A percentile compares a stretch with the other conserved stretches of the same genome.
These are phyloP conservation scores for Phytophthora agathidicida DNA, from an alignment of 352 stramenopile genomes.

Conservation along the genomic window DNA sequence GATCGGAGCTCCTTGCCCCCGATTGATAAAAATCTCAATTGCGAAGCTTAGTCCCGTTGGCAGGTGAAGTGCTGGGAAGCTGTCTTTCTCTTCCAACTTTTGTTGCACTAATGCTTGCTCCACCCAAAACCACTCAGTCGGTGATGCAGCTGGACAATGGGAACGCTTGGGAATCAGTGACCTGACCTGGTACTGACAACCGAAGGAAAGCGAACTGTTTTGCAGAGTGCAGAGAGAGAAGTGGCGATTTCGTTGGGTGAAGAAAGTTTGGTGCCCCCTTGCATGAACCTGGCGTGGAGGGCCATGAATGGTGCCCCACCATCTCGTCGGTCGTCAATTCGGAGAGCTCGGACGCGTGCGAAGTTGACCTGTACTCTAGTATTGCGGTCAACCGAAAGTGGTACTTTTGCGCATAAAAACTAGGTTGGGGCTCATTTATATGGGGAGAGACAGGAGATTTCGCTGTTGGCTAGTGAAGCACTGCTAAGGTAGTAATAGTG, in stretches of 20 bases:
- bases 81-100: slow-evolving; percentile 40
- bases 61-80: slow-evolving; percentile 19
- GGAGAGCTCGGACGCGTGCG: slow-evolving; percentile 12
- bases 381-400: slow-evolving; percentile 19
- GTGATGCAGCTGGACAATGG: slow-evolving; percentile 16
- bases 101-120: slow-evolving; percentile 24
- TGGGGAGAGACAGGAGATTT: slow-evolving; percentile 19
- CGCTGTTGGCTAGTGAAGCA: slow-evolving; percentile 6
- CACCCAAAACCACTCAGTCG: slow-evolving; percentile 25
- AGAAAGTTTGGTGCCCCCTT: neutral
- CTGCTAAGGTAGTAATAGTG: too few relatives aligned
- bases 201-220: neutral
- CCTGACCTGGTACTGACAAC: slow-evolving; percentile 2
- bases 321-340: slow-evolving; percentile 23
- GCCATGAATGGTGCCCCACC: slow-evolving; percentile 10
- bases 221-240: neutral
- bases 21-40: slow-evolving; percentile 25
- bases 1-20: neutral
- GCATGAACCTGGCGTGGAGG: slow-evolving; percentile 17
- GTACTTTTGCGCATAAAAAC: slow-evolving; percentile 13
- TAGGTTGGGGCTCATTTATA: slow-evolving; percentile 29
- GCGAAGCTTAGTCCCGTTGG: slow-evolving; percentile 19
- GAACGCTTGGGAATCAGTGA: slow-evolving; percentile 21
- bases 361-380: slow-evolving; percentile 1
- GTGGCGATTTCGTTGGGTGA: too few relatives aligned